Evolutionary conservation across 768 basidiomycete species (phyloP), one percentile per base, ranked within the genome.

Genomic region (Tulasnella sp.): DNA sequence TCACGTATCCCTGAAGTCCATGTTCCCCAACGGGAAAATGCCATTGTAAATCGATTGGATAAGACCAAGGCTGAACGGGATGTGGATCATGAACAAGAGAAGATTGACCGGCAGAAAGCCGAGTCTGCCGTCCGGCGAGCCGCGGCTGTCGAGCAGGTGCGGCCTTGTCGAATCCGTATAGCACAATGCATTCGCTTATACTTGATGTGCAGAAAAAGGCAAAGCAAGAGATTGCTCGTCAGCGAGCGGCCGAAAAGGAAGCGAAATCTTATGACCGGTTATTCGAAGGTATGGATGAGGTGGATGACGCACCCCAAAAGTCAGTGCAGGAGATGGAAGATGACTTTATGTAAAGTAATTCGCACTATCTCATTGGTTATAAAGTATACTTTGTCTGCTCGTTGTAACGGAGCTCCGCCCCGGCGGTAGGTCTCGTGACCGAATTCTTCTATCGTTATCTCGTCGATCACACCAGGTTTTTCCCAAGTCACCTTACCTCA

Each of bases 61-160:
- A 97, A 96, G 82, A 98, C 95, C 16, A 98, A 95, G 77, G 81
- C 86, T 67, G 93, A 93, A 80, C 85, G 83, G 35, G 84, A 86
- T 40, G 92, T 97, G 29, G 92, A 98, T 76, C 95, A 98, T 77
- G 96, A 98, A 77, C 87, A 90, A 75, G 95, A 96, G 76, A 84
- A 85, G 29, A 82, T 93, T 34, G 94, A 94, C 36, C 85, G 96
- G 19, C 79, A 94, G 76, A 95, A 94, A 78, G 81, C 82, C 70
- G 94, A 94, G 78, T 88, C 86, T 59, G 86, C 88, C 1, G 80
- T 81, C 32, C 87, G 89, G 66, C 84, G 89, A 68, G 84, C 83
- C 1, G 84, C 83, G 0, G 91, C 89, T 1, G 84, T 83, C 0
- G 89, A 90, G 74, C 87, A 87, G 84, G 95, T 93, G 52, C 22